These are phyloP conservation scores for Hirschioporus abietinus DNA, from an alignment of 768 basidiomycete genomes.

Conservation along the genomic window DNA sequence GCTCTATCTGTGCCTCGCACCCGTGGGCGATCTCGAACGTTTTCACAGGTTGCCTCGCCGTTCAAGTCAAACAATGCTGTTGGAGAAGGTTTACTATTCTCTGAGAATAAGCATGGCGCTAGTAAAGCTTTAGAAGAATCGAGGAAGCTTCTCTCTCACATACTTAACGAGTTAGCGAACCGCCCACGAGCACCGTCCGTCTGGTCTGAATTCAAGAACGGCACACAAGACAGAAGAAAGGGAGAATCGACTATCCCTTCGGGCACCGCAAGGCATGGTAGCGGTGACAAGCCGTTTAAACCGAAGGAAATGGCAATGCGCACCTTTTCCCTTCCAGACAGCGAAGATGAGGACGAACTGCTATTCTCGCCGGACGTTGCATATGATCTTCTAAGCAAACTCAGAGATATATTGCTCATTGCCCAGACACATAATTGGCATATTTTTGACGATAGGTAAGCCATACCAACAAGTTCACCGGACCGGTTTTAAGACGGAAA, in stretches of 20 bases:
- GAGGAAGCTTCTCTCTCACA: conserved; percentile 61
- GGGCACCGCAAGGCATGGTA: conserved; percentile 37
- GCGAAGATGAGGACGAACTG: conserved; percentile 33
- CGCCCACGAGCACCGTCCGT: conserved; percentile 51
- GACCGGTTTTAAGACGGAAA: neutral
- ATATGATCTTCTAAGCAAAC: conserved; percentile 55
- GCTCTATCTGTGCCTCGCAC: neutral
- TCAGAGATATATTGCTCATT: conserved; percentile 55
- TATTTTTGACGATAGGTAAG: conserved; percentile 54
- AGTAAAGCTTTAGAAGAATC: conserved; percentile 51
- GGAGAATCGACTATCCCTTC: conserved; percentile 37
- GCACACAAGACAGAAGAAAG: conserved; percentile 22
- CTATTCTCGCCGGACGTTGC: conserved; percentile 62
- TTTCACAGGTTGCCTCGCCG: neutral
- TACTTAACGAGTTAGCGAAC: conserved; percentile 56
- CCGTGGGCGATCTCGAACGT: neutral
- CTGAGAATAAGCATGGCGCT: neutral
- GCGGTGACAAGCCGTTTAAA: conserved; percentile 26
- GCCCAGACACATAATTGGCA: conserved; percentile 54
- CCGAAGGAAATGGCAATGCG: conserved; percentile 22
- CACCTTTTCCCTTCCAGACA: conserved; percentile 30
- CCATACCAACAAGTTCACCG: neutral
- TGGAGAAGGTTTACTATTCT: neutral
- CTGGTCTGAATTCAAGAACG: conserved; percentile 35
- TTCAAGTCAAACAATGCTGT: neutral